These are phyloP conservation scores for Fusarium mundagurra DNA, from an alignment of 2,329 filamentous ascomycete species.

Conservation along the genomic window DNA sequence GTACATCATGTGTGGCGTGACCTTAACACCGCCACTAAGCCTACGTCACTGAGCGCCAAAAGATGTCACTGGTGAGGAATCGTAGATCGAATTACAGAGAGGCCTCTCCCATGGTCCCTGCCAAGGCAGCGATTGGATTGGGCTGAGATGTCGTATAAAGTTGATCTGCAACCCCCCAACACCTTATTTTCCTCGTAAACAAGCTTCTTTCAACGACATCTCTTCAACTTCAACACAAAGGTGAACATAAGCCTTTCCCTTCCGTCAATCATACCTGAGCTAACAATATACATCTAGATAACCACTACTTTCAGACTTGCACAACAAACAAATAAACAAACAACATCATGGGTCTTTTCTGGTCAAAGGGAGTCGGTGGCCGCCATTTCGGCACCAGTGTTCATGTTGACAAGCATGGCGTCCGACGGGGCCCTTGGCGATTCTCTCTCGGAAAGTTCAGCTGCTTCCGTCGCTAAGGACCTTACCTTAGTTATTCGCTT, in stretches of 20 bases:
- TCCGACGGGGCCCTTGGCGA: conserved; percentile 61
- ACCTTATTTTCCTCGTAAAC: conserved; percentile 33
- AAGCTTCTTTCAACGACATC: conserved; percentile 40
- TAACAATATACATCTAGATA: conserved; percentile 7
- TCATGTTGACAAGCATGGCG: conserved; percentile 56
- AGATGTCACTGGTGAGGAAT: conserved; percentile 16
- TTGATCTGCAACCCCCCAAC: conserved; percentile 30
- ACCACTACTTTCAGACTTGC: not conserved
- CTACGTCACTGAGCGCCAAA: conserved; percentile 36
- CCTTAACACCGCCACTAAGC: conserved; percentile 30
- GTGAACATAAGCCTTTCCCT: not conserved
- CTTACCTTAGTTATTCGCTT: not conserved
- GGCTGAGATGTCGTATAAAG: conserved; percentile 32
- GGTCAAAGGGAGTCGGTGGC: conserved; percentile 57
- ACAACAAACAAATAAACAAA: not conserved
- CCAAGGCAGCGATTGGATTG: conserved; percentile 34
- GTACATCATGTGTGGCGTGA: conserved; percentile 6
- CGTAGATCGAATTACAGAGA: conserved; percentile 19
- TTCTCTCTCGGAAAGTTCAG: conserved; percentile 61
- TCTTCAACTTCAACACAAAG: not conserved
- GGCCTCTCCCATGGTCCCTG: conserved; percentile 34
- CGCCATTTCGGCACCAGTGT: conserved; percentile 62
- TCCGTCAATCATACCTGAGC: not conserved
- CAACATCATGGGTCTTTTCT: conserved; percentile 58
- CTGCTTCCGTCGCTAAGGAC: conserved; percentile 56